A percentile compares a stretch with the other conserved stretches of the same genome.
phyloP scores from a whole-genome alignment of 495 filamentous ascomycete species.

The Massariosphaeria phaeospora region DNA sequence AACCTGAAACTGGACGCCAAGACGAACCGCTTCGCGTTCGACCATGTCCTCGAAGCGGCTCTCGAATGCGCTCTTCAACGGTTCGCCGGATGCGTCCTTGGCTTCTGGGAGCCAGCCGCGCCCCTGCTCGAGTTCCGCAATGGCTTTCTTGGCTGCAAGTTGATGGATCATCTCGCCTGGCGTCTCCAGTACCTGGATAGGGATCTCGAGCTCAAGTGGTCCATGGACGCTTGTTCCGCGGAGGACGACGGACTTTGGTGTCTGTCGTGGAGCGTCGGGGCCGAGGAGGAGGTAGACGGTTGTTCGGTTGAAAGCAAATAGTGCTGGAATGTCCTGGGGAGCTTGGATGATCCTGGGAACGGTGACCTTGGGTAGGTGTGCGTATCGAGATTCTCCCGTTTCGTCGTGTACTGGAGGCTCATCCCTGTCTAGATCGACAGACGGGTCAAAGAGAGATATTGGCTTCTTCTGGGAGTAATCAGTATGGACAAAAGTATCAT shows the following conservation, averaged over 20 bases:
- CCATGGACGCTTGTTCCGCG: constrained; percentile 50
- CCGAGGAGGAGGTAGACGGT: constrained; percentile 60
- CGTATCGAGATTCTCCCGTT: constrained; percentile 40
- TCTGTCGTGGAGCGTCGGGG: constrained; percentile 43
- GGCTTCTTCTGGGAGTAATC: constrained; percentile 37
- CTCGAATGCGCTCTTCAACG: constrained; percentile 48
- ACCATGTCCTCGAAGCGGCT: constrained; percentile 52
- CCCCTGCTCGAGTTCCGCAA: constrained; percentile 63
- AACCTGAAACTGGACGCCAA: constrained; percentile 61
- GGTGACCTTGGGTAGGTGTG: constrained; percentile 47
- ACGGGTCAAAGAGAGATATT: constrained; percentile 55
- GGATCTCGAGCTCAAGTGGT: constrained; percentile 58
- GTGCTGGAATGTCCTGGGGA: constrained; percentile 55
- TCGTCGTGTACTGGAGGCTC: constrained; percentile 20
- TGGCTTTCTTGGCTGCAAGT: constrained; percentile 62
- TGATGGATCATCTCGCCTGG: constrained; percentile 60
- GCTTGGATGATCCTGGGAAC: constrained; percentile 57
- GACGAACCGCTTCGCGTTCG: constrained; percentile 56
- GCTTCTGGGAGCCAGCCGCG: constrained; percentile 60
- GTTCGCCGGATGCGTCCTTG: constrained; percentile 42
- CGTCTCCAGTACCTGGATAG: constrained; percentile 48
- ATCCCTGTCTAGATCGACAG: constrained; percentile 40
- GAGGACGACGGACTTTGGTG: constrained; percentile 54
- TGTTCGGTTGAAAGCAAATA: constrained; percentile 60
- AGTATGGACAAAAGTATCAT: constrained; percentile 9